Evolutionary conservation across 1,284 basidiomycete genomes (phyloP), one percentile per base, ranked within the genome.

Genomic region (Heterobasidion occidentale): DNA sequence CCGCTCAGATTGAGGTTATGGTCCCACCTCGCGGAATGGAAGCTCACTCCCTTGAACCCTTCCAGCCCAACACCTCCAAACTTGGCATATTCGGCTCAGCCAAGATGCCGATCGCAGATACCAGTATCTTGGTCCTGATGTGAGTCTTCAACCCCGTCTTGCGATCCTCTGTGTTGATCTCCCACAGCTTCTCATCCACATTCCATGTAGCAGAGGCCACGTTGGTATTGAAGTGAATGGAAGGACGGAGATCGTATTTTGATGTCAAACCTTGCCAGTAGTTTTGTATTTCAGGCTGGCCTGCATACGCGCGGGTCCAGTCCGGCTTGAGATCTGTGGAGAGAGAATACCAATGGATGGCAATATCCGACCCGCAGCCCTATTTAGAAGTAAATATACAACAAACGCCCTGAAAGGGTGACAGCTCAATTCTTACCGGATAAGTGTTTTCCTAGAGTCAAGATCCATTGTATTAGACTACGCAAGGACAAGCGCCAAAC

Each of bases 71-170:
- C 33, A 27, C 74, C 79, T 6, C 68, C 64, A 11, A 79, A 67
- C 7, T 64, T 64, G 75, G 65, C 38, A 63, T 69, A 42, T 67
- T 67, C 14, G 77, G 76, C 9, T 68, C 65, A 52, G 67, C 70
- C 12, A 80, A 64, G 1, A 74, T 58, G 3, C 79, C 78, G 11
- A 72, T 64, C 7, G 77, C 78, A 0, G 71, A 73, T n/a, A 81
- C 68, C 19, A 81, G 54, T n/a, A 78, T 64, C 33, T 71, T 58
- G 20, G 64, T 64, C 9, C 12, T 44, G 12, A 58, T 60, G 12
- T 53, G 58, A 1, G 47, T 59, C n/a, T 49, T 59, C 46, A 63
- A 60, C 8, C 67, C 66, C 1, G 70, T 69, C 2, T 56, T 36
- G 2, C 65, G 51, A 46, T 74, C 65, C 46, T 70, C 62, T 3